Evolutionary conservation across 352 stramenopile species (phyloP), one percentile per base, ranked within the genome.

Genomic region (Heterotrichella gracilis): DNA sequence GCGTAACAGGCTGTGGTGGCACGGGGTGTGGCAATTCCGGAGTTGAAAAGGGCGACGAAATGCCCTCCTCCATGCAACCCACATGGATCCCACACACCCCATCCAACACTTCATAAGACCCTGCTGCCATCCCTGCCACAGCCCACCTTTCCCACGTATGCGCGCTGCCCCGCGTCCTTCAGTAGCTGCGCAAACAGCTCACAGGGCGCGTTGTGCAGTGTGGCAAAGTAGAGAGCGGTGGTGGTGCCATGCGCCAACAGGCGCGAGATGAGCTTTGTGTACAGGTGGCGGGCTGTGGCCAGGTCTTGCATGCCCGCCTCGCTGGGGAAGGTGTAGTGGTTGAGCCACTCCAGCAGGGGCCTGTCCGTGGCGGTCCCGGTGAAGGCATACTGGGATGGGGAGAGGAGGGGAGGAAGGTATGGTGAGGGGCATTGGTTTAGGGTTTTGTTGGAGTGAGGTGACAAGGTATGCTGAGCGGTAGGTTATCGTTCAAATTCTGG

Each of bases 71-170:
- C n/a, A n/a, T n/a, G n/a, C n/a, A n/a, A n/a, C n/a, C n/a, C n/a
- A n/a, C n/a, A n/a, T n/a, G n/a, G n/a, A n/a, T n/a, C n/a, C n/a
- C n/a, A n/a, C n/a, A n/a, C n/a, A n/a, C n/a, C n/a, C n/a, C n/a
- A n/a, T n/a, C n/a, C n/a, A n/a, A n/a, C n/a, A n/a, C n/a, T n/a
- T n/a, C n/a, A n/a, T n/a, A n/a, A n/a, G n/a, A n/a, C n/a, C n/a
- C n/a, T n/a, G n/a, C n/a, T n/a, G n/a, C n/a, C n/a, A n/a, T n/a
- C n/a, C n/a, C n/a, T n/a, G n/a, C n/a, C n/a, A n/a, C n/a, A n/a
- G n/a, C n/a, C n/a, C n/a, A 95, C 87, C 73, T 95, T 95, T 32
- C 86, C 87, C 3, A 95, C 76, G 75, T 84, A 86, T 0, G 81
- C 87, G 19, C 88, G 80, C 74, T 94, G 86, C 0, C 86, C 86